Evolutionary conservation across 495 filamentous ascomycete genomes (phyloP), one percentile per base, ranked within the genome.

Genomic region (Aspergillus saccharolyticus): DNA sequence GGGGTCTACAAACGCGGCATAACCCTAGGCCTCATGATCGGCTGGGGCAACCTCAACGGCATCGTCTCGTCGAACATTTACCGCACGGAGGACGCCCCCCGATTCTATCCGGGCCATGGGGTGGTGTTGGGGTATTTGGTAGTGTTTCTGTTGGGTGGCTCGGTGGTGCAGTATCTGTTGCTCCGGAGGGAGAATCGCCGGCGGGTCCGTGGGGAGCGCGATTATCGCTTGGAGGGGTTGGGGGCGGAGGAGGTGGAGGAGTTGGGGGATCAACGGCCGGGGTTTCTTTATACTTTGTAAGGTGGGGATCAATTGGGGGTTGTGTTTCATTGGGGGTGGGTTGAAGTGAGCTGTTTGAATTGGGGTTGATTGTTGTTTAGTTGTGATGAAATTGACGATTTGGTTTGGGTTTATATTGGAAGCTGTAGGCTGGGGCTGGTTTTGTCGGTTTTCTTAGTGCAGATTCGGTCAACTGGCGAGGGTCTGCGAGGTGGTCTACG

Each of bases 31-130:
- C 84, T 96, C 42, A 89, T 96, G 21, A 91, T 95, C 57, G 90
- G 90, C 16, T 96, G 91, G 90, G 92, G 92, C 8, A 97, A 97
- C 59, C 75, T 97, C 20, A 96, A 94, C 71, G 90, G 91, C 17
- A 82, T 96, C 44, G 87, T 96, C 49, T 85, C 81, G 59, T 87
- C 81, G 56, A 93, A 94, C 68, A 90, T 75, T 77, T 89, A 87
- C 63, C 78, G 78, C 7, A 71, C 64, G 0, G 53, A 71, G 15
- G 82, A 86, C 56, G 70, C 71, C 17, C 85, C 86, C 0, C 61
- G 70, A 22, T 89, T 77, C 65, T 73, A 72, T 22, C 74, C 78
- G 0, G 85, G 85, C 0, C 85, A 88, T 52, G 80, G 74, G 10
- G 70, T 80, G 0, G 80, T 89, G 0, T 65, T 89, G 15, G 81